Evolutionary conservation across 2,329 filamentous ascomycete genomes (phyloP).

Genomic region (Hypoxylon sp.): DNA sequence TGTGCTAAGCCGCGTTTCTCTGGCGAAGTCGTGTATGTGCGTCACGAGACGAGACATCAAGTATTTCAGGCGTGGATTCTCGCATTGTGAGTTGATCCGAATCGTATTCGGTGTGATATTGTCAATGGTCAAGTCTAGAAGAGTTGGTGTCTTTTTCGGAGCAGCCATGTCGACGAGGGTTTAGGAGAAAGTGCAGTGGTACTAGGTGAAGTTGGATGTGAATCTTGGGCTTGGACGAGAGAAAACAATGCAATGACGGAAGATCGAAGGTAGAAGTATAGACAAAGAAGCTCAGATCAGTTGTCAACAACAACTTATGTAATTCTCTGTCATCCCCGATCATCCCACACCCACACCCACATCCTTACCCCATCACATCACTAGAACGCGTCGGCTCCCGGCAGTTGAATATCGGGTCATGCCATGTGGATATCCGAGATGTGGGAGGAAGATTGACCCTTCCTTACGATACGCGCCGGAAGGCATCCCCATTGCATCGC

Average conservation of each 20-base stretch:
- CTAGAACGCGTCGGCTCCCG: constrained; percentile 24
- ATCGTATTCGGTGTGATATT: constrained; percentile 83
- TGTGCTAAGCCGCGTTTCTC: constrained; percentile 78
- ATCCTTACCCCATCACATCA: constrained; percentile 8
- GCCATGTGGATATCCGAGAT: neutral
- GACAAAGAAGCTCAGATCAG: constrained; percentile 10
- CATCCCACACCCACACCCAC: too few relatives aligned
- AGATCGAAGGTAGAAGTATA: neutral
- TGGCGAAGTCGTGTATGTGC: constrained; percentile 83
- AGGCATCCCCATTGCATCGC: too few relatives aligned
- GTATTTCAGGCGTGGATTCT: constrained; percentile 72
- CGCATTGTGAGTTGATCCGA: constrained; percentile 75
- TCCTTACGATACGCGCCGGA: too few relatives aligned
- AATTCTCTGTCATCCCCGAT: constrained; percentile 41
- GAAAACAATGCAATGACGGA: constrained; percentile 2
- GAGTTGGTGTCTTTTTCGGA: constrained; percentile 50
- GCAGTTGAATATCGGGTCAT: constrained; percentile 37
- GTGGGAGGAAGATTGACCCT: constrained; percentile 40
- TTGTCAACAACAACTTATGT: constrained; percentile 36
- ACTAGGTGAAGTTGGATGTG: neutral
- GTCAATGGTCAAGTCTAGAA: constrained; percentile 78
- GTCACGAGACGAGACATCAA: constrained; percentile 76
- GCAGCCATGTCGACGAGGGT: constrained; percentile 35
- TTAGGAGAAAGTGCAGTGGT: neutral
- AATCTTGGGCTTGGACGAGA: neutral